A percentile compares a stretch with the other conserved stretches of the same genome.
Evolutionary conservation across 345 rosid species (phyloP).

Genomic region (Salix caprea): DNA sequence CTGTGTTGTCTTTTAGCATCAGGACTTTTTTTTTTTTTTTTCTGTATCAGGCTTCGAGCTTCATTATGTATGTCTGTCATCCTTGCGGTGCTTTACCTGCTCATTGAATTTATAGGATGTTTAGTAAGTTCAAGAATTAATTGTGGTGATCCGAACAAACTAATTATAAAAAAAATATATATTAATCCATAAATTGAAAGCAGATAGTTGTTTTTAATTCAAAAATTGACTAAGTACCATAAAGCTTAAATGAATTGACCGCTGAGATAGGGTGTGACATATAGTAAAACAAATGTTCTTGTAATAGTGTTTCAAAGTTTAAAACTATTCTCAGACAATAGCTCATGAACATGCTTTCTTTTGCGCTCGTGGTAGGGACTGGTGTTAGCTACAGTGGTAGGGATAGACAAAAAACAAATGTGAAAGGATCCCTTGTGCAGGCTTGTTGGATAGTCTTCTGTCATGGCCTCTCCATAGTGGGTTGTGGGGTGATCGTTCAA

Average conservation of each 20-base stretch:
- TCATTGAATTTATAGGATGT: rapidly evolving
- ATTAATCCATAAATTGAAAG: too few species aligned
- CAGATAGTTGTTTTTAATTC: too few species aligned
- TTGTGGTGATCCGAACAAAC: rapidly evolving
- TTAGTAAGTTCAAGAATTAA: rapidly evolving
- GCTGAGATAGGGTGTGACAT: not conserved
- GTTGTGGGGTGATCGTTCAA: slow-evolving; percentile 25
- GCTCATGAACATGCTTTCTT: not conserved
- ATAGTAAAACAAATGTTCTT: not conserved
- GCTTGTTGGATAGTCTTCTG: not conserved
- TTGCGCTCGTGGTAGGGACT: slow-evolving; percentile 20
- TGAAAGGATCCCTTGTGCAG: not conserved
- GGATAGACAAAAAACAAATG: not conserved
- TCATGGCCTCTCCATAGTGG: not conserved
- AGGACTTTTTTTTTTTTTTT: too few species aligned
- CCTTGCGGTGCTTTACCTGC: rapidly evolving
- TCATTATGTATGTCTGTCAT: too few species aligned
- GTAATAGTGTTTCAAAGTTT: not conserved
- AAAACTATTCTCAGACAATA: not conserved
- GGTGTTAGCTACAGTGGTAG: slow-evolving; percentile 7
- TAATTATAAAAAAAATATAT: too few species aligned
- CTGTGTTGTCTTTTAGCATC: too few species aligned
- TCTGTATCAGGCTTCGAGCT: too few species aligned
- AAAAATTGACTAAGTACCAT: not conserved
- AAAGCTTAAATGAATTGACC: not conserved